Percentiles rank a stretch among this genome's conserved stretches.
Conservation (phyloP, 2,329 filamentous ascomycete species). For the Polychaeton citri region DNA sequence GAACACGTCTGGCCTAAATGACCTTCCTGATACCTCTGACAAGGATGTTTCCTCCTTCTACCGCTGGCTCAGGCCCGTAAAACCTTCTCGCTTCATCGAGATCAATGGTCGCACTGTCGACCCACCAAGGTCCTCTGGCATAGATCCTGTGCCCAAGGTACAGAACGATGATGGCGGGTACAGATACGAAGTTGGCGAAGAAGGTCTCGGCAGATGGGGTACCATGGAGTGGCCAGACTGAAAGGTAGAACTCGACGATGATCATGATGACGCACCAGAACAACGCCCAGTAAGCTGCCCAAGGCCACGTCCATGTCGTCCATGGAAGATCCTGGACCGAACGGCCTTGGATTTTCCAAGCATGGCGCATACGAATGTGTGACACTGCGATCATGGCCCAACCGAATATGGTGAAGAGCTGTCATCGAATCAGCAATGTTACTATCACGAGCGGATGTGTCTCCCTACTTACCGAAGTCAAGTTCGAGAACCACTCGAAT, state of each 20-base stretch:
- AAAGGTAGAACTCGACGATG: constrained; percentile 35
- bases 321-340: constrained; percentile 30
- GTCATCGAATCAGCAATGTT: not conserved
- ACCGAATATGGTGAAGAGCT: constrained; percentile 48
- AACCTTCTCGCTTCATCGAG: constrained; percentile 21
- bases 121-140: constrained; percentile 26
- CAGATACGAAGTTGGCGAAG: constrained; percentile 35
- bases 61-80: constrained; percentile 5
- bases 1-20: too few relatives aligned
- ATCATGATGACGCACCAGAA: constrained; percentile 32
- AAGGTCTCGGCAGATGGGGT: constrained; percentile 26
- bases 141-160: constrained; percentile 29
- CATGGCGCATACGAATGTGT: constrained; percentile 55
- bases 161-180: constrained; percentile 29
- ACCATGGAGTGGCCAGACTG: constrained; percentile 30
- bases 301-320: constrained; percentile 33
- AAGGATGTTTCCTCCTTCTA: not conserved
- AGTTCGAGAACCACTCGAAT: constrained; percentile 22
- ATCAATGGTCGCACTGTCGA: constrained; percentile 21
- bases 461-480: constrained; percentile 2
- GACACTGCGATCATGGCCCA: constrained; percentile 57
- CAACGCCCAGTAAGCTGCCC: constrained; percentile 31
- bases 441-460: constrained; percentile 11
- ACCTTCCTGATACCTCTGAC: not conserved
- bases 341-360: constrained; percentile 46